A percentile compares a stretch with the other conserved stretches of the same genome.
phyloP scores from a whole-genome alignment of 768 basidiomycete genomes.

The Mycena indigotica region DNA sequence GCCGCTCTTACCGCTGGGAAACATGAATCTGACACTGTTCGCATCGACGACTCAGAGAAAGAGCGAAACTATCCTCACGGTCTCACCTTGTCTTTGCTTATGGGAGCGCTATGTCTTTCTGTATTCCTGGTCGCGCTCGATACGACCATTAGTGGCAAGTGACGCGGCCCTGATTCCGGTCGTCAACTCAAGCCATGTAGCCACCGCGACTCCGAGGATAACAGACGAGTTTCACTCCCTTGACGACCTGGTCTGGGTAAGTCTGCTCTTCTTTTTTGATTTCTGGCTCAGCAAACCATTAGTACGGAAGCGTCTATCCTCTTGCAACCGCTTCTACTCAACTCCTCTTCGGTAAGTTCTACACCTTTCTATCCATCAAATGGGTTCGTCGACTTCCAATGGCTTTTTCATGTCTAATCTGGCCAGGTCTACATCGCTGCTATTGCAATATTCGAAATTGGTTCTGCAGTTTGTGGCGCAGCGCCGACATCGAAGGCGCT shows the following conservation, averaged over 20 bases:
- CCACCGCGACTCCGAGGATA: constrained; percentile 32
- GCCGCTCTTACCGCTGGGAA: too few species aligned
- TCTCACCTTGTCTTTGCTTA: neutral
- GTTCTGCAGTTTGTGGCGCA: constrained; percentile 44
- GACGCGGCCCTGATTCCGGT: neutral
- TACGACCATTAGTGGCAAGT: constrained; percentile 1
- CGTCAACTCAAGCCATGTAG: neutral
- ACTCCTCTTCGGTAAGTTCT: constrained; percentile 26
- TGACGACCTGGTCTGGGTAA: constrained; percentile 23
- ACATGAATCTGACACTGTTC: too few species aligned
- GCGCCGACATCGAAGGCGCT: constrained; percentile 30
- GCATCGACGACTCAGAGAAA: neutral
- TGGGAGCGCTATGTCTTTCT: constrained; percentile 16
- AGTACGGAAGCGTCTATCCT: constrained; percentile 26
- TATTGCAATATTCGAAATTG: constrained; percentile 44
- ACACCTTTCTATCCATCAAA: constrained; percentile 24
- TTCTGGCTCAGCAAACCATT: neutral
- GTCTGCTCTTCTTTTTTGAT: neutral
- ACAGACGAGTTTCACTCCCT: constrained; percentile 34
- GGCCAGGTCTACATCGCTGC: constrained; percentile 22
- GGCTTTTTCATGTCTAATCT: neutral
- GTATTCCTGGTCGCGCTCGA: constrained; percentile 14
- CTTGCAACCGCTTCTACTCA: constrained; percentile 20
- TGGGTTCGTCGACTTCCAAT: neutral
- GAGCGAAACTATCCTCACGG: constrained; percentile 3